These are phyloP conservation scores for Leccinellum luteum DNA, from an alignment of 768 basidiomycete species.

Conservation along the genomic window DNA sequence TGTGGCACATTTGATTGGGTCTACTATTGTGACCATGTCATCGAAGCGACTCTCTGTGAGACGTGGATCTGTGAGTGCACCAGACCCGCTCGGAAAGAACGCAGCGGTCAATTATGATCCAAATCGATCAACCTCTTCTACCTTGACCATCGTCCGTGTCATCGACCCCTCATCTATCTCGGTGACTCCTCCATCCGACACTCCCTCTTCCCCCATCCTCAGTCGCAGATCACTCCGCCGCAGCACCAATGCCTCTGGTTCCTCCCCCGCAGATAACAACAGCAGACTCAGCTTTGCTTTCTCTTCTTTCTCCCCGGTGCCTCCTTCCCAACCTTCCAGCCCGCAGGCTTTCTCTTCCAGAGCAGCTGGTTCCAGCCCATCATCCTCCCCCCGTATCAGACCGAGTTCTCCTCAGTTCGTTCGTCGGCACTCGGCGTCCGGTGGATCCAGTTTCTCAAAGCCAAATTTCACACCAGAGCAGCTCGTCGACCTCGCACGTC, in stretches of 20 bases:
- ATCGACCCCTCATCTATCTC: constrained; percentile 32
- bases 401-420: constrained; percentile 44
- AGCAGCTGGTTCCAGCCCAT: constrained; percentile 31
- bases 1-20: neutral
- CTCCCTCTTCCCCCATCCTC: constrained; percentile 23
- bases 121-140: constrained; percentile 55
- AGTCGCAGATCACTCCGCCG: constrained; percentile 33
- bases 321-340: constrained; percentile 24
- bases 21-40: neutral
- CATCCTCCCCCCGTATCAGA: constrained; percentile 44
- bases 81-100: constrained; percentile 66
- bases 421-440: constrained; percentile 32
- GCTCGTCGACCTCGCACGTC: constrained; percentile 68
- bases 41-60: constrained; percentile 45
- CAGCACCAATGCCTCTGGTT: constrained; percentile 29
- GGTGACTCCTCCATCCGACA: constrained; percentile 21
- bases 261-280: constrained; percentile 24
- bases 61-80: constrained; percentile 65
- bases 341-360: constrained; percentile 32
- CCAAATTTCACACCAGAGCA: constrained; percentile 69
- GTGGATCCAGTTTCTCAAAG: constrained; percentile 37
- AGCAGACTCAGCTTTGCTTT: constrained; percentile 64
- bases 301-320: constrained; percentile 50
- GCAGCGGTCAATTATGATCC: constrained; percentile 50
- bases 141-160: constrained; percentile 75